Evolutionary conservation across 192 early-diverging fungal species (phyloP), one percentile per base, ranked within the genome.

Genomic region (Dimargaris verticillata): DNA sequence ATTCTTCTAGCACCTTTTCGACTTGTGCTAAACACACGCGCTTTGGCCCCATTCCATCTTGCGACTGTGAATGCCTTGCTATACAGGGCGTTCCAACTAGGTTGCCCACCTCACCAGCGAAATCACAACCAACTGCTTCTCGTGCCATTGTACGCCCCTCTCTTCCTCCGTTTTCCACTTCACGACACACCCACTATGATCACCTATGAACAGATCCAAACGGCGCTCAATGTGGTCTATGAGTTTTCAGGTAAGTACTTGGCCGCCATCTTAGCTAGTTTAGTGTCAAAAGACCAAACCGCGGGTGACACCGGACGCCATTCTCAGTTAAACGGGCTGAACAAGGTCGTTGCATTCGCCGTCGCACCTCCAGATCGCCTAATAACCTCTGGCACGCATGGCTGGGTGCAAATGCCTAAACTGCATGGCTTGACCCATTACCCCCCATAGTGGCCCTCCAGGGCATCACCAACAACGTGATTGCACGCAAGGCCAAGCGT

Each of bases 401-500:
- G 11, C 47, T 48, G 47, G 47, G 11, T 22, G 18, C 47, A 3
- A 17, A 20, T 22, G 18, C 47, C 47, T 22, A 17, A 48, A 38
- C 33, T 7, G 3, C 33, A 7, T 38, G 33, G 33, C 7, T 7
- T 38, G 2, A 7, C 33, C 33, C 2, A 38, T 7, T 38, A 2
- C 7, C 2, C 11, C 47, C 2, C 12, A 12, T 18, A 59, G 57
- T 44, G 41, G 57, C 29, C 41, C 25, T 59, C 7, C 24, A 44
- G 33, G 20, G 15, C 11, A 25, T 59, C 38, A 44, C 57, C 14
- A 33, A 59, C 57, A 59, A 59, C n/a, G 42, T 59, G 13, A 28
- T 59, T 11, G 41, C 14, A 41, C 57, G 57, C 41, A 59, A 59
- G 42, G 57, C 28, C 41, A 41, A 43, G 11, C 57, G 57, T 7